Evolutionary conservation across 2,329 filamentous ascomycete genomes (phyloP), one percentile per base, ranked within the genome.

Genomic region (Escovopsis weberi): DNA sequence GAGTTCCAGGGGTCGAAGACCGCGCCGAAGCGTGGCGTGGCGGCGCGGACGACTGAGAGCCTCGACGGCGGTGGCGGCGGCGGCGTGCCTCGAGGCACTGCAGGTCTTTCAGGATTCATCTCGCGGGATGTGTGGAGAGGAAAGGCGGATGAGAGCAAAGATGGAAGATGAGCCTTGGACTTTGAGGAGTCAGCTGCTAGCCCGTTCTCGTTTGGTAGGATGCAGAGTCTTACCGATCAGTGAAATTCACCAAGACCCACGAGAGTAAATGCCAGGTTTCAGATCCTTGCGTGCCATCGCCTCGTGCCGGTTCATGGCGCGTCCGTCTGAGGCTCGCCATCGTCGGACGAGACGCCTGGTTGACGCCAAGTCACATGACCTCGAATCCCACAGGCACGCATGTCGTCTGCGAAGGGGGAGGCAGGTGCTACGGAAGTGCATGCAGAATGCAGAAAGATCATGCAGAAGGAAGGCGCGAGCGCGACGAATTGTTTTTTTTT

Each of bases 1-100:
- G 78, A 80, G 61, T 86, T 86, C 78, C 78, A 84, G 5, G 76
- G 69, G 58, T 83, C 80, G 53, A 81, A 82, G 45, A 56, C 54
- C 33, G 62, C 60, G 26, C 61, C 59, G 53, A 62, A 58, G 33
- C 54, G 57, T 19, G 71, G 68, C 39, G 66, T 56, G 18, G 66
- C 62, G 30, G 62, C 59, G 45, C 54, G 61, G 44, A 56, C 48
- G 0, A 55, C 47, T 23, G 47, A 43, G 43, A 38, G 43, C 28
- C 48, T 44, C 15, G 37, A 6, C 15, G 23, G 37, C 15, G 26
- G 37, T 18, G 41, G 38, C 23, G 44, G 42, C 35, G 26, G 42
- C 23, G 23, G 23, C 23, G 23, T 23, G 23, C 23, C 23, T 23
- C 23, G 23, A 23, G 23, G 23, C 23, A 23, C 39, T 40, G 38